Evolutionary conservation across 371 early-diverging fungal genomes (phyloP), one percentile per base, ranked within the genome.

Genomic region (Mortierella sp.): DNA sequence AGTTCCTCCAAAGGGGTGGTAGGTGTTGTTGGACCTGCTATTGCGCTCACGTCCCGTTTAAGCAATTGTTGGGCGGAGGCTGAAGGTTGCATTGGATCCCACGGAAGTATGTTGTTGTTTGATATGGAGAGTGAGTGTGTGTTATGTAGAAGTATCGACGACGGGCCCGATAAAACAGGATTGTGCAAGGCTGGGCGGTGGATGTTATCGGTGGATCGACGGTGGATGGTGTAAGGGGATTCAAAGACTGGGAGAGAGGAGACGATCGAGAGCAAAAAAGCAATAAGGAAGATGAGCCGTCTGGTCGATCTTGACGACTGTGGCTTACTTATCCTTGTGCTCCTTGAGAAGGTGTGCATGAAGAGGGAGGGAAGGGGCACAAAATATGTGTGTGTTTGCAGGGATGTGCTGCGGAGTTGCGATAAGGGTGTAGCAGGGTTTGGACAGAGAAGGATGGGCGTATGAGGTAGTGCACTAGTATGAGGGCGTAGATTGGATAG

Each of bases 1-100:
- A 87, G 80, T 2, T 42, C 68, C 11, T 68, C 42, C n/a, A 68
- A 38, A 38, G 63, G 31, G 5, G 63, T 16, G 19, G 6, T 19
- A 60, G 34, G 19, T 19, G 63, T 13, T 13, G 63, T 38, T 5
- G 42, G 42, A 5, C 3, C 5, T 38, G 1, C 28, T n/a, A 28
- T 58, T n/a, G 38, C 24, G 68, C 24, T 9, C 9, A 19, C 16
- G 24, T 68, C 68, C 24, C 38, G 68, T 24, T 42, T 68, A 9
- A 38, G 21, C 21, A 68, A 3, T 9, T 68, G 38, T 42, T 68
- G 68, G 9, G 24, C 14, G 24, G 55, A 8, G 9, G 55, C 16
- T 57, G 57, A 11, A 14, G 60, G 65, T 63, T 63, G 65, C 8
- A 63, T 63, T 3, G 65, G 38, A 31, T 60, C 34, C 34, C 31